Evolutionary conservation across 768 basidiomycete genomes (phyloP), one percentile per base, ranked within the genome.

Genomic region (Auriscalpium microsporum): DNA sequence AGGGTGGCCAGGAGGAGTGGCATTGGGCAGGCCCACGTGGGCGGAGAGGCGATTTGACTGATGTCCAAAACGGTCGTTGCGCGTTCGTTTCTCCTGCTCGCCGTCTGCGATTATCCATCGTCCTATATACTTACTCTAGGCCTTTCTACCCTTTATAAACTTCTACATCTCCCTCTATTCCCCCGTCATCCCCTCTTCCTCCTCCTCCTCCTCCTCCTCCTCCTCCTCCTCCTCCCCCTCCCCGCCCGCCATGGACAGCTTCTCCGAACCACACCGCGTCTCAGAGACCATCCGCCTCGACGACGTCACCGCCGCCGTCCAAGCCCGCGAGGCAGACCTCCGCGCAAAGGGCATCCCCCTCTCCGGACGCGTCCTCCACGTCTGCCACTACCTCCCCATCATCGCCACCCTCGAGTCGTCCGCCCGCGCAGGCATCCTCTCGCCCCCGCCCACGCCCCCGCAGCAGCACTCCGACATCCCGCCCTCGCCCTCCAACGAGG

Each of bases 371-470:
- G 88, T 96, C 68, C 80, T 98, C 64, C 94, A 95, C 63, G 85
- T 96, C 59, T 87, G 84, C 72, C 92, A 94, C 70, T 90, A 93
- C 66, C 84, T 94, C 54, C 92, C 92, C 58, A 77, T 94, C 65
- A 73, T 78, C 48, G 82, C 85, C 28, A 81, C 86, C 36, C 77
- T 89, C 65, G 68, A 72, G 28, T 63, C 65, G 47, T 57, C 68
- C 11, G 60, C 65, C 28, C 62, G 68, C 48, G 61, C 67, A 10
- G 81, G 80, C 48, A 78, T 86, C 55, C 75, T 75, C 52, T 84
- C 83, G 51, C 90, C 92, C 0, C 90, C 91, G 8, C 78, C 84
- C 5, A 90, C 91, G 0, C 91, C 90, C 0, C 88, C 89, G 1
- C 73, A 76, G 21, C 77, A 73, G 56, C 65, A 75, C 4, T 67